Evolutionary conservation across 768 basidiomycete genomes (phyloP).

Genomic region (Tricholoma bakamatsutake): DNA sequence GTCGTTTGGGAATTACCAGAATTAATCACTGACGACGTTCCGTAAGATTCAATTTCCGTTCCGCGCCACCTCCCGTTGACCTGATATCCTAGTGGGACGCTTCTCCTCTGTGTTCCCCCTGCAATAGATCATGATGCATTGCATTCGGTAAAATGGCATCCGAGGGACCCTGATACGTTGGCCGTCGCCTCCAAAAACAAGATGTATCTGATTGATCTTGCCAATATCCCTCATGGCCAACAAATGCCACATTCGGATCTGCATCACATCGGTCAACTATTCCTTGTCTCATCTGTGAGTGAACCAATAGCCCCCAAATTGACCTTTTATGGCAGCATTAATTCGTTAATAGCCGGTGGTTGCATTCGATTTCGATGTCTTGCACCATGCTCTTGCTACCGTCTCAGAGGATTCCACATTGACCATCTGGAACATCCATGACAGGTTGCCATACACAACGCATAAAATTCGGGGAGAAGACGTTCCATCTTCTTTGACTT

Average conservation of each 20-base stretch:
- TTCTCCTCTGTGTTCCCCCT: slow-evolving; percentile 67
- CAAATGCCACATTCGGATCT: slow-evolving; percentile 66
- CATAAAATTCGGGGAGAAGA: slow-evolving; percentile 78
- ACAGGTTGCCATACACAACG: slow-evolving; percentile 68
- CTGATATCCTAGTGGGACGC: slow-evolving; percentile 43
- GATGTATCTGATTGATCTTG: slow-evolving; percentile 71
- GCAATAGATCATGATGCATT: slow-evolving; percentile 54
- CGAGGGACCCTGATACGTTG: slow-evolving; percentile 71
- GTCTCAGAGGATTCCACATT: slow-evolving; percentile 80
- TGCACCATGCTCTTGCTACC: slow-evolving; percentile 71
- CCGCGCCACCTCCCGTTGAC: slow-evolving; percentile 3
- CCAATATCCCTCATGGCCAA: slow-evolving; percentile 56
- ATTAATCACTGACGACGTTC: slow-evolving; percentile 79
- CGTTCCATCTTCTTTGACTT: slow-evolving; percentile 74
- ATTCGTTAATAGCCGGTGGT: slow-evolving; percentile 54
- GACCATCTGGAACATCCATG: slow-evolving; percentile 77
- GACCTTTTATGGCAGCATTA: slow-evolving; percentile 1
- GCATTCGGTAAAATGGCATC: slow-evolving; percentile 86
- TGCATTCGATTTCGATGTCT: slow-evolving; percentile 80
- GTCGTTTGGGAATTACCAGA: slow-evolving; percentile 87
- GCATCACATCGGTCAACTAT: slow-evolving; percentile 60
- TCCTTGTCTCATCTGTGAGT: slow-evolving; percentile 66
- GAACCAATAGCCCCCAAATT: background rate
- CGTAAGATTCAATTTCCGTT: slow-evolving; percentile 43
- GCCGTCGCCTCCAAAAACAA: slow-evolving; percentile 79